Conservation (phyloP, 257 asterid genomes). For the Linaria vulgaris region DNA sequence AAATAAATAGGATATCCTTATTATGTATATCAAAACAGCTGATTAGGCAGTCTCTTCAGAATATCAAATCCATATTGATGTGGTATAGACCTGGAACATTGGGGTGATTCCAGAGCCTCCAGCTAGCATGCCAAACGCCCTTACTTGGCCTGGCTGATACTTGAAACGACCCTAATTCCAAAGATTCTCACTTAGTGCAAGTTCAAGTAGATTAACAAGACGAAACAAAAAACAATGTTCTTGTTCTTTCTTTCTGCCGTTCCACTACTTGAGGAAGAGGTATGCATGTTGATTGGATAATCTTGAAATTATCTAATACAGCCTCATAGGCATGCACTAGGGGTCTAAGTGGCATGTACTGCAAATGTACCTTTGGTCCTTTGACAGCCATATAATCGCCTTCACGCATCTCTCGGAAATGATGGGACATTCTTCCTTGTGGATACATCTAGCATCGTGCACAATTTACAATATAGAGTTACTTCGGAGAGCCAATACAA, state of each 20-base stretch:
- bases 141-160: conserved; percentile 53
- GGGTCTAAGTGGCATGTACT: background rate
- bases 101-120: conserved; percentile 68
- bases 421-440: conserved; percentile 99
- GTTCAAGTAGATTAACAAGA: conserved; percentile 2
- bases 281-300: background rate
- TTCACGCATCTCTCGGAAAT: conserved; percentile 86
- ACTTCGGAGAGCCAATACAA: too few relatives aligned
- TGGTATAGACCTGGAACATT: conserved; percentile 51
- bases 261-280: background rate
- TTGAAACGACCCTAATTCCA: conserved; percentile 50
- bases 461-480: background rate
- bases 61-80: background rate
- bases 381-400: conserved; percentile 89
- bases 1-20: too few relatives aligned
- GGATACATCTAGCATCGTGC: conserved; percentile 77
- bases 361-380: conserved; percentile 65
- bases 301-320: background rate
- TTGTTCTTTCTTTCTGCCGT: background rate
- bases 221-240: background rate
- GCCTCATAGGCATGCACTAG: conserved; percentile 1
- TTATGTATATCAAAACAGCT: too few relatives aligned
- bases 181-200: background rate
- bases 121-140: conserved; percentile 63
- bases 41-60: too few relatives aligned